Evolutionary conservation across 306 rosid genomes (phyloP), one percentile per base, ranked within the genome.

Genomic region (Dalbergia cochinchinensis): DNA sequence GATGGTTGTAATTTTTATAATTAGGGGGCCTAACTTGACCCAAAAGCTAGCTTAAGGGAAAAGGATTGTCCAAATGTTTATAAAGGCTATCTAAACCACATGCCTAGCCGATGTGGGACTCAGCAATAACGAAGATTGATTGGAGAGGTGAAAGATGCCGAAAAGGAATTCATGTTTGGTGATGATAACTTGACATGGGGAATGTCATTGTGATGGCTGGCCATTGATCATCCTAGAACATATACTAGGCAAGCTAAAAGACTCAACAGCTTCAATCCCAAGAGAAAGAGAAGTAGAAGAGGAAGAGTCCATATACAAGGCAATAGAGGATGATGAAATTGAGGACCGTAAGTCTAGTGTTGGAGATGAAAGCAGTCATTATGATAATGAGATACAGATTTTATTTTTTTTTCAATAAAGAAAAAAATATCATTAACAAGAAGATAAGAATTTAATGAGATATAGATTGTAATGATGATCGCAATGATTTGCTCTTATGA

Each of bases 281-380:
- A 60, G 39, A 60, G 39, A 3, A 60, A 60, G 41, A 60, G 16
- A 60, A 26, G n/a, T 26, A 22, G 39, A 60, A 60, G 16, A 26
- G 45, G 20, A 63, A 63, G 69, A 63, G 22, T 42, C 13, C 69
- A 15, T 31, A 18, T 31, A 4, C 15, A 19, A 63, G 22, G 16
- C 12, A 31, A 12, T 20, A 13, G 10, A 6, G 42, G 9, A 62
- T 13, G 37, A 62, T 11, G 66, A 31, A 61, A 31, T 61, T 61
- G 20, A 34, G 11, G 20, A 10, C 47, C 16, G 35, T 19, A 34
- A n/a, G 14, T 63, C 69, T 63, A 35, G 47, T 63, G 22, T 34
- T 15, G 69, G 13, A 63, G 22, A 62, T 62, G 67, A 63, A 45
- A 63, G 45, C 11, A 63, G 47, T 63, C 11, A 63, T 63, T 63